Conservation (phyloP, 192 early-diverging fungal species). For the Mortierella antarctica region DNA sequence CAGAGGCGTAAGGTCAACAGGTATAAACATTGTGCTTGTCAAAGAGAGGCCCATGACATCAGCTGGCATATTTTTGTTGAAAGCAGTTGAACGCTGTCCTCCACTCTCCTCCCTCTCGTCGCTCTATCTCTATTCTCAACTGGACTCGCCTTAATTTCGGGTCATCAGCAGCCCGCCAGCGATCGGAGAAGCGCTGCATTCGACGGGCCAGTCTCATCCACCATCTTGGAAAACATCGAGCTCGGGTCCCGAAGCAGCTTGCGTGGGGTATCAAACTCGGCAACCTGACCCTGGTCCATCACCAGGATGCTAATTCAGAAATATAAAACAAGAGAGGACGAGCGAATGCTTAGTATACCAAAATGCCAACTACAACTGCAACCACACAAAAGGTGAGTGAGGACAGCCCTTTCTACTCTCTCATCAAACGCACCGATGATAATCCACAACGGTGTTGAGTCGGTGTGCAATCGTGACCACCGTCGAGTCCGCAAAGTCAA, state of each 20-base stretch:
- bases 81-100: too few species aligned
- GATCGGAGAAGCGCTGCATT: constrained; percentile 37
- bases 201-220: constrained; percentile 36
- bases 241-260: constrained; percentile 63
- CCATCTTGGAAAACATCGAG: constrained; percentile 58
- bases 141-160: not conserved
- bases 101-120: not conserved
- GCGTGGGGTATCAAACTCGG: constrained; percentile 74
- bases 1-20: too few species aligned
- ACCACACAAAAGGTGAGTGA: not conserved
- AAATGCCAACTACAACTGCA: not conserved
- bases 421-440: constrained; percentile 15
- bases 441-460: constrained; percentile 73
- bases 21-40: too few species aligned
- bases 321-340: not conserved
- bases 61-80: not conserved
- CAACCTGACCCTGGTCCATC: constrained; percentile 78
- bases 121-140: not conserved
- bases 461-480: constrained; percentile 84
- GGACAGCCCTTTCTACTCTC: not conserved
- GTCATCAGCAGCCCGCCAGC: constrained; percentile 23
- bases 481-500: constrained; percentile 65
- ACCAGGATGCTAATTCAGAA: constrained; percentile 70
- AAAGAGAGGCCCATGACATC: too few species aligned
- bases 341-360: not conserved